Conservation (phyloP, 805 yeast species). For the Blastobotrys chiropterorum region DNA sequence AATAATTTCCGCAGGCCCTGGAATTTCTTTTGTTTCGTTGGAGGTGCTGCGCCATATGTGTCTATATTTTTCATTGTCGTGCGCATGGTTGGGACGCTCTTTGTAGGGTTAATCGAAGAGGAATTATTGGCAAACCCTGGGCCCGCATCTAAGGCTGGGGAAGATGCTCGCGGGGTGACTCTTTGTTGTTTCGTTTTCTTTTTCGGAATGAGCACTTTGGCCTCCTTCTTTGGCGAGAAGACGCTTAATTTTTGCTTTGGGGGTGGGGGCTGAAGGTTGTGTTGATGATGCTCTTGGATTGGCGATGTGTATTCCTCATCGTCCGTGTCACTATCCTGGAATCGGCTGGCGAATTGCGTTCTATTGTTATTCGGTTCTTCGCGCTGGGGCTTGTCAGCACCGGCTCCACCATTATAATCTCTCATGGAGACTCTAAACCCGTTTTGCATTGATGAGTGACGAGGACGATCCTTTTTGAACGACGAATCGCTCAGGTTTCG, state of each 20-base stretch:
- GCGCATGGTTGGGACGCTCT: not conserved
- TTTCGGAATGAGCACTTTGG: constrained; percentile 21
- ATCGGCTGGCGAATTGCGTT: constrained; percentile 24
- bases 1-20: constrained; percentile 18
- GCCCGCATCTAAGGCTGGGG: constrained; percentile 17
- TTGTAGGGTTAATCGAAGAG: not conserved
- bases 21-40: constrained; percentile 20
- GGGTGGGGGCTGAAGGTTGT: constrained; percentile 1
- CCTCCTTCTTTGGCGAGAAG: constrained; percentile 28
- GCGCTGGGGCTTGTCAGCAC: too few species aligned
- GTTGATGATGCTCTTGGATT: constrained; percentile 5
- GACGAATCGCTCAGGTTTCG: constrained; percentile 21
- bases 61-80: not conserved
- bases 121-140: not conserved
- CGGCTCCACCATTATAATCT: too few species aligned
- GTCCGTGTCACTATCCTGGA: constrained; percentile 31
- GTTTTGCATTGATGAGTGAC: not conserved
- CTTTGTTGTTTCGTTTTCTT: constrained; percentile 1
- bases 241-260: constrained; percentile 17
- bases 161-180: not conserved
- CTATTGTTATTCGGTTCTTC: not conserved
- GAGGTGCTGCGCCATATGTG: constrained; percentile 5
- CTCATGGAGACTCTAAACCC: constrained; percentile 12
- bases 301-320: constrained; percentile 19
- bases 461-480: constrained; percentile 18